Percentiles rank a stretch among this genome's conserved stretches.
phyloP scores from a whole-genome alignment of 441 rosid species.

The Pelargonium citronellum region DNA sequence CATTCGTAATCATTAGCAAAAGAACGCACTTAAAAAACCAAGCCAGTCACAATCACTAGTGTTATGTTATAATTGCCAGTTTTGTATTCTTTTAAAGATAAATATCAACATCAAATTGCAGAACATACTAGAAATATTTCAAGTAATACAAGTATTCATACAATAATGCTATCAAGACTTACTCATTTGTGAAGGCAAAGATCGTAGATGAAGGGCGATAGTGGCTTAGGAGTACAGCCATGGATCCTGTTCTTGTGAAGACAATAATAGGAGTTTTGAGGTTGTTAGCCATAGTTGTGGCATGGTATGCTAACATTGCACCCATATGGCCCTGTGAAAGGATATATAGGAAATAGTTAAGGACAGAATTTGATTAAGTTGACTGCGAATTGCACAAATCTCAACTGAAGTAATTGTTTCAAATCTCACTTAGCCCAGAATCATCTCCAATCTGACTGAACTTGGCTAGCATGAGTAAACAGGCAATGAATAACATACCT shows the following conservation, averaged over 20 bases:
- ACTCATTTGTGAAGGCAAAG: conserved; percentile 92
- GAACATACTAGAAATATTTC: conserved; percentile 1
- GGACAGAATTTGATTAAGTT: neutral
- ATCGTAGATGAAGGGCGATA: conserved; percentile 77
- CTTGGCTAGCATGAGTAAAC: neutral
- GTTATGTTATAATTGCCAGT: neutral
- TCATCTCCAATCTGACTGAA: neutral
- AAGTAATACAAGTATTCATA: neutral
- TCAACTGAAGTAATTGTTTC: neutral
- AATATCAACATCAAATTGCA: neutral
- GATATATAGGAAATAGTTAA: conserved; percentile 9
- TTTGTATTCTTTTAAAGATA: neutral
- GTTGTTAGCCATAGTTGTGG: conserved; percentile 90
- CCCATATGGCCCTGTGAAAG: conserved; percentile 78
- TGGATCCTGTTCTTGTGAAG: conserved; percentile 89
- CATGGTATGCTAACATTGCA: conserved; percentile 91
- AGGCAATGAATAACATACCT: conserved; percentile 37
- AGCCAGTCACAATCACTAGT: too few relatives aligned
- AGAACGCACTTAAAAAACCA: too few relatives aligned
- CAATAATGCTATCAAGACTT: conserved; percentile 27
- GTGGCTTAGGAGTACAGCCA: conserved; percentile 83
- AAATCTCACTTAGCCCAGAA: neutral
- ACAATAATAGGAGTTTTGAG: conserved; percentile 70
- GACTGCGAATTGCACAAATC: neutral
- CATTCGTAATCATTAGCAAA: neutral